Percentiles rank a stretch among this genome's conserved stretches.
phyloP scores from a whole-genome alignment of 306 rosid genomes.

The Geum urbanum region DNA sequence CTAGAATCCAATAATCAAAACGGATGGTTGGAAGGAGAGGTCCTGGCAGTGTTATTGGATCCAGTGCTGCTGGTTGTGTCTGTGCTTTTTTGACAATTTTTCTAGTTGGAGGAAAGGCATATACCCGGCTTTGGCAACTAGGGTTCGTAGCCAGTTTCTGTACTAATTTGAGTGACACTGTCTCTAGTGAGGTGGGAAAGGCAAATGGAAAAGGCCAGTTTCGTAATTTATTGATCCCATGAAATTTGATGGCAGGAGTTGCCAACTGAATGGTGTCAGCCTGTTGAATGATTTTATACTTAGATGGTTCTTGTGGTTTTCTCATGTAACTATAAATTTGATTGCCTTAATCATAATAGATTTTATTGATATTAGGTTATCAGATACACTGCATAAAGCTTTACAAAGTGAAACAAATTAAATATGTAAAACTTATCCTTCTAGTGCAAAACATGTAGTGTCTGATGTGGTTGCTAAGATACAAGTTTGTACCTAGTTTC shows the following conservation, averaged over 20 bases:
- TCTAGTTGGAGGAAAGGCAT: slow-evolving; percentile 64
- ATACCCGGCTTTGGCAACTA: slow-evolving; percentile 66
- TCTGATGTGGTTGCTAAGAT: neutral
- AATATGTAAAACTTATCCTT: neutral
- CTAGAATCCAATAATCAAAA: no score
- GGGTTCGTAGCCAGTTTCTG: slow-evolving; percentile 97
- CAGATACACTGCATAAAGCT: neutral
- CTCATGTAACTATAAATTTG: neutral
- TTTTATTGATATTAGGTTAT: neutral
- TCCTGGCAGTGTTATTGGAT: slow-evolving; percentile 90
- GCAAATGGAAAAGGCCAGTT: slow-evolving; percentile 93
- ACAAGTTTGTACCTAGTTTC: neutral
- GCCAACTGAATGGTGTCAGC: neutral
- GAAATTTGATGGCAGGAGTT: neutral
- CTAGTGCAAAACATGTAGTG: neutral
- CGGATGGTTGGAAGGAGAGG: slow-evolving; percentile 99
- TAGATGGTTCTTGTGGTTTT: neutral
- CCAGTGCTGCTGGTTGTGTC: slow-evolving; percentile 94
- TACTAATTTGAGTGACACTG: slow-evolving; percentile 92
- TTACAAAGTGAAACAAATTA: neutral
- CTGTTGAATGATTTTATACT: neutral
- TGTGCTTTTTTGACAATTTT: slow-evolving; percentile 71
- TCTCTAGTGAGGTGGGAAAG: slow-evolving; percentile 97
- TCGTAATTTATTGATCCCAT: slow-evolving; percentile 33
- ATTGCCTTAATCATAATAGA: neutral